Base-by-base conservation (phyloP, 1,284 basidiomycete species). In the Boletus smithii region DNA sequence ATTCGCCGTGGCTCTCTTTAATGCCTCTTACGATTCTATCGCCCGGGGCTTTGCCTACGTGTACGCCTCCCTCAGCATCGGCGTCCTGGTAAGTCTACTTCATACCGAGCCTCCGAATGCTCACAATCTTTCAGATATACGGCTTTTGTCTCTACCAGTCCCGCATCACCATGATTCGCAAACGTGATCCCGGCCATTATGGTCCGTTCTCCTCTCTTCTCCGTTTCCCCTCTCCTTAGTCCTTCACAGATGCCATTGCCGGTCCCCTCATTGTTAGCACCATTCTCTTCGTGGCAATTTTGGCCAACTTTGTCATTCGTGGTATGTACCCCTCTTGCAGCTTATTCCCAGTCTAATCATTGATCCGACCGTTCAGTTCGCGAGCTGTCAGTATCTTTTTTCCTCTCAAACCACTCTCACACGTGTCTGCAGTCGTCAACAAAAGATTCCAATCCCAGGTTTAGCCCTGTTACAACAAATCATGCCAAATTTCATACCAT, bases 161-260 rank as follows among this genome's bases (percentile, higher is more conserved):
- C 53, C 83, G 95, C 39, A 83, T 98, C 45, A 88, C 88, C 37
- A 85, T 94, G 79, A 98, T 99, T 59, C 87, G 89, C 24, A 83
- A 85, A 53, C 79, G 93, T 43, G 89, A 95, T 70, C 85, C 92
- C n/a, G 91, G 91, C 3, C 83, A 88, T 60, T 97, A 97, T 62
- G 92, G 92, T 94, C 50, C 34, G 78, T 56, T 10, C 16, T 18
- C n/a, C 8, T 71, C 30, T 23, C 30, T 41, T 7, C 42, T 46
- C 37, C 18, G 46, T 30, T 22, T 44, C 16, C 13, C 14, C 7
- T 0, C 1, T 26, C 11, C 46, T 30, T 8, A 52, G n/a, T 14
- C 18, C 14, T 14, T 23, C 30, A 6, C 54, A 95, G 93, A 94
- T 65, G 78, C 83, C 47, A 77, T 93, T 6, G 66, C 77, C 20